Evolutionary conservation across 768 basidiomycete species (phyloP), one percentile per base, ranked within the genome.

Genomic region (Pleurotus ostreatus): DNA sequence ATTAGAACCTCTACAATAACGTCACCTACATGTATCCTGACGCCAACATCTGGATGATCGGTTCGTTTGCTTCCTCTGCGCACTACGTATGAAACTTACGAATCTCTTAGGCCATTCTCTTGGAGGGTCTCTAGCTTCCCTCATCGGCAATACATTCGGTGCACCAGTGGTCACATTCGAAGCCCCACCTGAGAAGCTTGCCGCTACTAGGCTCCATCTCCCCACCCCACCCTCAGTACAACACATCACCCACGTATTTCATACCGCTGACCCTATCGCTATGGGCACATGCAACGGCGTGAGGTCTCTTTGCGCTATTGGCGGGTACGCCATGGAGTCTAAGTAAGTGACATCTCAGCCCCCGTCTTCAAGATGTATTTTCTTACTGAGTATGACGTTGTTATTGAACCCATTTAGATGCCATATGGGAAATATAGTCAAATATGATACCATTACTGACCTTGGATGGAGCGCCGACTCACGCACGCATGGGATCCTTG

Each of bases 211-310:
- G 18, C 76, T 98, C 12, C 94, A 98, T 67, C 83, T 98, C 3
- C 94, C 95, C 2, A 77, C 84, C 6, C 92, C 94, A 87, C 88
- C 86, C 0, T 84, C 86, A 1, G 77, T 78, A 0, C 81, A 85
- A 2, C 89, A 91, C 60, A 76, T 96, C 41, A 94, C 88, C 0
- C 93, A 98, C 64, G 78, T 98, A 6, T 96, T 90, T 64, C 89
- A 98, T 66, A 98, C 89, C 1, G 95, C 88, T 18, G 96, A 98
- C 76, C 95, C 95, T 0, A 91, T 98, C 37, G 82, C 95, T 2
- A 89, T 90, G 82, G 91, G 90, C 1, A 78, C 78, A 0, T 94
- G 92, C 64, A 94, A 75, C 11, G 93, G 92, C 11, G 75, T 89
- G 1, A 74, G 75, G 4, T 80, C 81, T 1, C 59, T 68, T 25